phyloP scores from a whole-genome alignment of 345 rosid species.

The Populus ilicifolia region DNA sequence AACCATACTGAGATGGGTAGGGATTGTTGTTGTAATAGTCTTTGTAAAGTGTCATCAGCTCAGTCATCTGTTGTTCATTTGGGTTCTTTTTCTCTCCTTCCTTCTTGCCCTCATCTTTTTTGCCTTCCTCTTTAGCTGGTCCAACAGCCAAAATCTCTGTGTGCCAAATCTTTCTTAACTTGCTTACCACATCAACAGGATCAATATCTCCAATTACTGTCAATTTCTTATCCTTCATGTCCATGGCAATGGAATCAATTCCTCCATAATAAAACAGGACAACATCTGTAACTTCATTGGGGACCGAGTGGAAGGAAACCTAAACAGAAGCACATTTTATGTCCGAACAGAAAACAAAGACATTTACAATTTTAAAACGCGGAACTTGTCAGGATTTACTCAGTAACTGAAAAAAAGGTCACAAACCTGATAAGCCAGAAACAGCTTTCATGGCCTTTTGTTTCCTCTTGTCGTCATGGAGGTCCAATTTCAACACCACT shows the following conservation, averaged over 20 bases:
- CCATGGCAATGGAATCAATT: conserved; percentile 48
- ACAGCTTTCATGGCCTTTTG: conserved; percentile 52
- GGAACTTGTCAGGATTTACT: background rate
- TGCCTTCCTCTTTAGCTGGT: conserved; percentile 42
- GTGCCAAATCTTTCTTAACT: conserved; percentile 37
- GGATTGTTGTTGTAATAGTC: conserved; percentile 26
- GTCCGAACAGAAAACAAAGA: background rate
- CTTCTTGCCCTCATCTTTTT: conserved; percentile 20
- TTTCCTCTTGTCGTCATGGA: conserved; percentile 47
- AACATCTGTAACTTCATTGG: background rate
- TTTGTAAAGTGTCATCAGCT: conserved; percentile 23
- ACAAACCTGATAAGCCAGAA: conserved; percentile 43
- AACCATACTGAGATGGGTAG: conserved; percentile 16
- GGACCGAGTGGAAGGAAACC: background rate
- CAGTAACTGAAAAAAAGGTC: background rate
- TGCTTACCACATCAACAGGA: conserved; percentile 32
- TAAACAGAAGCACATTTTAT: background rate
- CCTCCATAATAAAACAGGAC: conserved; percentile 25
- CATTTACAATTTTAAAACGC: background rate
- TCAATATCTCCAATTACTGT: conserved; percentile 60
- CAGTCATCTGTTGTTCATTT: conserved; percentile 26
- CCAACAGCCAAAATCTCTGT: conserved; percentile 46
- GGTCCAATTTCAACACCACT: conserved; percentile 50
- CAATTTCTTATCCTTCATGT: conserved; percentile 49
- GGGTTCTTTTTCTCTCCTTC: conserved; percentile 27